Evolutionary conservation across 257 asterid species (phyloP).

Genomic region (Ballota nigra): DNA sequence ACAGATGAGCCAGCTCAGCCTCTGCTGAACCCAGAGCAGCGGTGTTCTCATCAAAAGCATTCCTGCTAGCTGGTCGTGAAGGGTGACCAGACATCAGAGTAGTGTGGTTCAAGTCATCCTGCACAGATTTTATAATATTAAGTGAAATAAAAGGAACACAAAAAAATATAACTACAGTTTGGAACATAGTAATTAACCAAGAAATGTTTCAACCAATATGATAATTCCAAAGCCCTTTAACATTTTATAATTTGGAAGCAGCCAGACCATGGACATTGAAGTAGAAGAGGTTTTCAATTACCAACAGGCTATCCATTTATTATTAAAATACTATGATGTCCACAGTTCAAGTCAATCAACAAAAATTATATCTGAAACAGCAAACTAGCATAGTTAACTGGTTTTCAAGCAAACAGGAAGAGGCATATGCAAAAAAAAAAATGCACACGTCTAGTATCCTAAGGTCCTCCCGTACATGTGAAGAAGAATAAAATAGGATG

Average conservation of each 20-base stretch:
- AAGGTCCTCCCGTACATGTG: not conserved
- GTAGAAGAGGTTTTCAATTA: not conserved
- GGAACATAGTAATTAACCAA: not conserved
- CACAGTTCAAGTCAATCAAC: not conserved
- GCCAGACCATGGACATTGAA: not conserved
- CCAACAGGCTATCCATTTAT: not conserved
- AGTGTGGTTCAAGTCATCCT: conserved; percentile 75
- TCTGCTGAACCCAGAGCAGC: conserved; percentile 50
- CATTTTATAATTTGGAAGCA: not conserved
- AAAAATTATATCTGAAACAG: conserved; percentile 11
- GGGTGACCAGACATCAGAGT: conserved; percentile 62
- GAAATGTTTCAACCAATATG: not conserved
- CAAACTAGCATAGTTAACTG: not conserved
- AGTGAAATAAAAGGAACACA: not conserved
- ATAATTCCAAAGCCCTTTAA: not conserved
- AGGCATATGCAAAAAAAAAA: not conserved
- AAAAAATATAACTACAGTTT: not conserved
- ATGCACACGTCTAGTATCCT: not conserved
- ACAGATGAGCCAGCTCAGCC: conserved; percentile 62
- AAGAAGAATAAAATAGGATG: conserved; percentile 10
- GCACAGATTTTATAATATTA: conserved; percentile 25
- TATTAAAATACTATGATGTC: not conserved
- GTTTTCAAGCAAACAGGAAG: not conserved
- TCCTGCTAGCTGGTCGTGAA: conserved; percentile 82
- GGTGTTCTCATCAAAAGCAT: conserved; percentile 62